Evolutionary conservation across 768 basidiomycete species (phyloP).

Genomic region (Pholiota molesta): DNA sequence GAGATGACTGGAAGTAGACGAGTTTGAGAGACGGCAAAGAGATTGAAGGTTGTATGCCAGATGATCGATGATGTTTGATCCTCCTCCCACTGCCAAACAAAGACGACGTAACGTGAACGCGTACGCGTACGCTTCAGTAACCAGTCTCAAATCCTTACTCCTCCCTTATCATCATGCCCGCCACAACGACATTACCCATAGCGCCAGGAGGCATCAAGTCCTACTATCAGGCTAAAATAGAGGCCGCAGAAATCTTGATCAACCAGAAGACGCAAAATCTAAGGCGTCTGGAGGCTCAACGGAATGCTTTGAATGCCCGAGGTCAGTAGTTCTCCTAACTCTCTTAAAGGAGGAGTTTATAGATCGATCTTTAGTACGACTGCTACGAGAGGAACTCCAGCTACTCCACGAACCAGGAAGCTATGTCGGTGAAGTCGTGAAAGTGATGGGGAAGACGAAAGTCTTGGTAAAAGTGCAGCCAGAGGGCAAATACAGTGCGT

Average conservation of each 20-base stretch:
- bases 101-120: slow-evolving; percentile 21
- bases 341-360: not conserved
- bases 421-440: slow-evolving; percentile 97
- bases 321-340: slow-evolving; percentile 47
- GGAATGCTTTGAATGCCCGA: slow-evolving; percentile 95
- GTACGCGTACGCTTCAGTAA: slow-evolving; percentile 16
- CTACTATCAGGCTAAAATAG: slow-evolving; percentile 97
- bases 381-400: slow-evolving; percentile 91
- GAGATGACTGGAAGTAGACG: not conserved
- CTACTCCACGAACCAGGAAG: slow-evolving; percentile 93
- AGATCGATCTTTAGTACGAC: slow-evolving; percentile 58
- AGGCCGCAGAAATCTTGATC: slow-evolving; percentile 88
- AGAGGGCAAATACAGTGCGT: slow-evolving; percentile 98
- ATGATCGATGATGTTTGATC: slow-evolving; percentile 24
- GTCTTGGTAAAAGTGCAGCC: slow-evolving; percentile 98
- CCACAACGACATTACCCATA: slow-evolving; percentile 36
- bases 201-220: slow-evolving; percentile 76
- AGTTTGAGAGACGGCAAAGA: not conserved
- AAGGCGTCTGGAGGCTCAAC: slow-evolving; percentile 91
- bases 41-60: slow-evolving; percentile 24
- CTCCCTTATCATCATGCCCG: slow-evolving; percentile 15
- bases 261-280: slow-evolving; percentile 97
- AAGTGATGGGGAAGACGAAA: slow-evolving; percentile 99
- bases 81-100: slow-evolving; percentile 12
- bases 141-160: not conserved